These are phyloP conservation scores for Cryoendolithus antarcticus DNA, from an alignment of 2,329 filamentous ascomycete genomes.

Conservation along the genomic window DNA sequence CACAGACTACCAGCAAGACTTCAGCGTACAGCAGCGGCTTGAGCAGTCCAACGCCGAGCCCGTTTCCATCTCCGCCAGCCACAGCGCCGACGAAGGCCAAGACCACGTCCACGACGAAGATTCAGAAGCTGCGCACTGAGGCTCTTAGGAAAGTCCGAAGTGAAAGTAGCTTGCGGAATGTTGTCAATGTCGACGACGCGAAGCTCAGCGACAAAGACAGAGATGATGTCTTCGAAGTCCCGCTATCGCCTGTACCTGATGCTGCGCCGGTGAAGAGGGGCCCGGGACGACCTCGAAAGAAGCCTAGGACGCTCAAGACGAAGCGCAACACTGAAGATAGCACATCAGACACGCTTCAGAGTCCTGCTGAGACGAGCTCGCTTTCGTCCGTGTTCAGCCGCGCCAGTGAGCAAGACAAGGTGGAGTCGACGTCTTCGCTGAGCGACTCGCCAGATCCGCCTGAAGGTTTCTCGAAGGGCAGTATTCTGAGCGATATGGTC, in stretches of 20 bases:
- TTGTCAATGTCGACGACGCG: conserved; percentile 14
- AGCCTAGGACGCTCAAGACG: conserved; percentile 1
- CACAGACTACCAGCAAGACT: too few species aligned
- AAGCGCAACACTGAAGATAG: too few species aligned
- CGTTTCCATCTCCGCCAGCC: too few species aligned
- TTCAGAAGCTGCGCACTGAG: too few species aligned
- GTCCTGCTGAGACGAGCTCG: conserved; percentile 4
- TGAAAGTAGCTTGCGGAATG: conserved; percentile 15
- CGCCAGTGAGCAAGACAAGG: conserved; percentile 1
- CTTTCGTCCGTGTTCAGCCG: conserved; percentile 5
- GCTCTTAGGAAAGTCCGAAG: conserved; percentile 17
- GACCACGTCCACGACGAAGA: too few species aligned
- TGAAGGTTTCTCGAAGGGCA: conserved; percentile 15
- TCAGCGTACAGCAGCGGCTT: too few species aligned
- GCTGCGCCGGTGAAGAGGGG: conserved; percentile 9
- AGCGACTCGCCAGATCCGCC: conserved; percentile 5
- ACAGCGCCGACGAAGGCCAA: too few species aligned
- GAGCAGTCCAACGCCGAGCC: too few species aligned
- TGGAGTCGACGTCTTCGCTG: conserved; percentile 1
- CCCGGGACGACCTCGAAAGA: conserved; percentile 14
- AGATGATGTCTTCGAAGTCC: conserved; percentile 10
- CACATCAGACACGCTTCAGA: neutral
- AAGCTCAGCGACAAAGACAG: conserved; percentile 5
- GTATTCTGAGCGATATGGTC: conserved; percentile 19
- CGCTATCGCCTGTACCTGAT: conserved; percentile 11